A percentile compares a stretch with the other conserved stretches of the same genome.
phyloP scores from a whole-genome alignment of 768 basidiomycete genomes.

The Nevesoporus exiguus region DNA sequence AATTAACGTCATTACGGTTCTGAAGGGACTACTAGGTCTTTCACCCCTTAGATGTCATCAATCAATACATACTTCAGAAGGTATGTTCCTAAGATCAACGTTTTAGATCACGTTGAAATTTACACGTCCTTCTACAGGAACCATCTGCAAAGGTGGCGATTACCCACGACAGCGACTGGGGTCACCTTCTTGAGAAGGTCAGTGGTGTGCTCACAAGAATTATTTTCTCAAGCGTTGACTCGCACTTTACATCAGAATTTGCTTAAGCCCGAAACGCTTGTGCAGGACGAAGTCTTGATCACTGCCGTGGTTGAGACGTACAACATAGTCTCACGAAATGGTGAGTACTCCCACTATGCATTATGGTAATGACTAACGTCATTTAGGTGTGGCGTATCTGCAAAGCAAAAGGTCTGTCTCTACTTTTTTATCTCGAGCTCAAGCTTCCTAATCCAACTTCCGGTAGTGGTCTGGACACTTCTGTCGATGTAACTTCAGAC shows the following conservation, averaged over 20 bases:
- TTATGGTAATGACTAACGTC: background rate
- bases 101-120: background rate
- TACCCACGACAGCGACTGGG: slow-evolving; percentile 25
- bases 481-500: background rate
- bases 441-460: background rate
- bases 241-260: background rate
- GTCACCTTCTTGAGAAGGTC: slow-evolving; percentile 16
- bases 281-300: slow-evolving; percentile 7
- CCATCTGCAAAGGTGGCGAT: slow-evolving; percentile 24
- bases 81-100: background rate
- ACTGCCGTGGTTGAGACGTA: slow-evolving; percentile 13
- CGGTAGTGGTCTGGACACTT: slow-evolving; percentile 1
- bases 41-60: slow-evolving; percentile 25
- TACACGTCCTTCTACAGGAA: slow-evolving; percentile 6
- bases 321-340: slow-evolving; percentile 1
- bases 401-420: slow-evolving; percentile 15
- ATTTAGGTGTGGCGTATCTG: slow-evolving; percentile 20
- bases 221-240: background rate
- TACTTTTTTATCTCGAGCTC: background rate
- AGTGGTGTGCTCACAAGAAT: background rate
- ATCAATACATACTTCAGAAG: slow-evolving; percentile 22
- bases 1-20: background rate
- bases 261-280: slow-evolving; percentile 12
- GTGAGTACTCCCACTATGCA: slow-evolving; percentile 4
- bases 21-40: slow-evolving; percentile 17